phyloP scores from a whole-genome alignment of 2,329 filamentous ascomycete genomes.

The Aspergillus carbonarius region DNA sequence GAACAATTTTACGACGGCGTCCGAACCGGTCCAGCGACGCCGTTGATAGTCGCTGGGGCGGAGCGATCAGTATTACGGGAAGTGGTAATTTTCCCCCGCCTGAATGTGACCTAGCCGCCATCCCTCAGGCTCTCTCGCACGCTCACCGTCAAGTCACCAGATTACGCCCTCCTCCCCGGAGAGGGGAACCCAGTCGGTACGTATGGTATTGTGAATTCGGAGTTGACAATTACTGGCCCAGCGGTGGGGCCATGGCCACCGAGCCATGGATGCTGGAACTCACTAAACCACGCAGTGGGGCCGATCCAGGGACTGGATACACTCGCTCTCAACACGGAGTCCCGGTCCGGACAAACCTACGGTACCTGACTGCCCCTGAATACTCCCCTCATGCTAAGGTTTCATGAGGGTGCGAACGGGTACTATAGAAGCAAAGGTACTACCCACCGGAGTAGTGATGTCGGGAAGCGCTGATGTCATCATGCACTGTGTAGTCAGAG shows the following conservation, averaged over 20 bases:
- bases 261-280: constrained; percentile 2
- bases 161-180: background rate
- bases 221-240: background rate
- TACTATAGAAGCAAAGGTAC: background rate
- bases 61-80: background rate
- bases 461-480: background rate
- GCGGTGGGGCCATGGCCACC: background rate
- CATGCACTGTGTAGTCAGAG: background rate
- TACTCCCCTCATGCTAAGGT: background rate
- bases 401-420: background rate
- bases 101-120: background rate
- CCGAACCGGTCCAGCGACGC: constrained; percentile 16
- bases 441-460: background rate
- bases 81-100: background rate
- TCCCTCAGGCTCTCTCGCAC: background rate
- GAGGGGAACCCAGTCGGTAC: background rate
- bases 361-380: background rate
- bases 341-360: background rate
- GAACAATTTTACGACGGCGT: constrained; percentile 23
- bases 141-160: too few relatives aligned
- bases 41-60: constrained; percentile 14
- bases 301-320: constrained; percentile 12
- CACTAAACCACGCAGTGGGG: constrained; percentile 6
- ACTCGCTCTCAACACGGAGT: background rate
- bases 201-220: background rate